Evolutionary conservation across 2,329 filamentous ascomycete genomes (phyloP), one percentile per base, ranked within the genome.

Genomic region (Juglanconis juglandina): DNA sequence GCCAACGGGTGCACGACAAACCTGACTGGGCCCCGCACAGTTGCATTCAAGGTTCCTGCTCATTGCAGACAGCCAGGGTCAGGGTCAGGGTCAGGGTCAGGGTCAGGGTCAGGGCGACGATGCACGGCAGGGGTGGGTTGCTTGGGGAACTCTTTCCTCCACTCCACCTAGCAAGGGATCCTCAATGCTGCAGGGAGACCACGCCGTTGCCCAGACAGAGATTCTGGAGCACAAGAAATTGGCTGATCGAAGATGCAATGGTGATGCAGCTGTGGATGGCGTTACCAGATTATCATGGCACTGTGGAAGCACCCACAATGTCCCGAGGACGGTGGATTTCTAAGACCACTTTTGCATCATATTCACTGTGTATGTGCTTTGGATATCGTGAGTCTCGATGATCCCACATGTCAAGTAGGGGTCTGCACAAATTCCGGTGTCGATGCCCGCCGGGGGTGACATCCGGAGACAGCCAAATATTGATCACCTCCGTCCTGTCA

Each of bases 71-170:
- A n/a, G 5, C 39, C 37, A 52, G 2, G 55, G 44, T 42, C 56
- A 42, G 41, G 35, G 41, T n/a, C 41, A 58, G 48, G 56, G 48
- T n/a, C 41, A 58, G 48, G 56, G 48, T 34, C 42, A 9, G 3
- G 7, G 35, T 14, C 24, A 54, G 35, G 17, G 46, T 39, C 35
- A 32, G 35, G 35, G 24, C 24, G 46, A 39, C 37, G 37, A 39
- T 39, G 37, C 37, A 39, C 11, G 17, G 37, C 52, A 56, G 58
- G 58, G 58, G 34, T 56, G 17, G n/a, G 54, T 50, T 50, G 54
- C 46, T 57, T 10, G 54, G 37, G 8, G 32, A 41, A 50, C 46
- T 24, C 35, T 44, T 41, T 46, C 32, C 10, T 10, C 7, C 10
- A 32, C 17, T 30, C 24, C 46, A 48, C 46, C 46, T 32, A 48